Percentiles rank a stretch among this genome's conserved stretches.
Conservation (phyloP, 495 filamentous ascomycete genomes). For the Annulohypoxylon bovei region DNA sequence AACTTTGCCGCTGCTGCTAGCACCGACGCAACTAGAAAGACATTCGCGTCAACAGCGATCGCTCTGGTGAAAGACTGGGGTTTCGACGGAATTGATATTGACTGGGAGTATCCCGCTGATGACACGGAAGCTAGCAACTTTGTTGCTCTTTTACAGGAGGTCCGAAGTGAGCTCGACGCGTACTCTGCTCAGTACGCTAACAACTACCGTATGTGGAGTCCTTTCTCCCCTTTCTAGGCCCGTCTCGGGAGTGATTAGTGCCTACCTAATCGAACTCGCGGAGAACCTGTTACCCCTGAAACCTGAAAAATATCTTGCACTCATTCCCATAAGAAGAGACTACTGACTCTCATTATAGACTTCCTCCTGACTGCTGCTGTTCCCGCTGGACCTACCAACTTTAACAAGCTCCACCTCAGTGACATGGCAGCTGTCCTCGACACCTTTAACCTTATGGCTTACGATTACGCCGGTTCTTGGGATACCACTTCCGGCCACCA, state of each 20-base stretch:
- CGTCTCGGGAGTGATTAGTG: too few relatives aligned
- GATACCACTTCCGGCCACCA: conserved; percentile 72
- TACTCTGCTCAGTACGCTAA: conserved; percentile 63
- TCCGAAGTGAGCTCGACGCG: conserved; percentile 70
- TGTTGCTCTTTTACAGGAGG: conserved; percentile 73
- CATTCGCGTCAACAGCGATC: conserved; percentile 73
- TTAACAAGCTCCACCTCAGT: conserved; percentile 69
- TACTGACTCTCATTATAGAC: conserved; percentile 27
- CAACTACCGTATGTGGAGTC: conserved; percentile 49
- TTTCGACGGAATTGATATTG: conserved; percentile 59
- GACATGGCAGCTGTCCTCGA: conserved; percentile 77
- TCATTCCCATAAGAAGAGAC: too few relatives aligned
- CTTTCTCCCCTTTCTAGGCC: too few relatives aligned
- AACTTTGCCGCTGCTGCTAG: conserved; percentile 78
- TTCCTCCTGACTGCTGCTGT: conserved; percentile 83
- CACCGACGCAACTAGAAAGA: conserved; percentile 61
- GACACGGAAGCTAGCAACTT: conserved; percentile 72
- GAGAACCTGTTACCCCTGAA: too few relatives aligned
- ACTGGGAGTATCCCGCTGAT: conserved; percentile 67
- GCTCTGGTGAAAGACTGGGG: conserved; percentile 70
- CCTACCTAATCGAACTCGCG: too few relatives aligned
- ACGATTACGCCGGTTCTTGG: conserved; percentile 79
- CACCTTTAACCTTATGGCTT: conserved; percentile 88
- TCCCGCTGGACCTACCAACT: conserved; percentile 68
- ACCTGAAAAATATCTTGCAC: too few relatives aligned